A percentile compares a stretch with the other conserved stretches of the same genome.
phyloP scores from a whole-genome alignment of 108 stramenopile species.

The Parietichytrium sp. region DNA sequence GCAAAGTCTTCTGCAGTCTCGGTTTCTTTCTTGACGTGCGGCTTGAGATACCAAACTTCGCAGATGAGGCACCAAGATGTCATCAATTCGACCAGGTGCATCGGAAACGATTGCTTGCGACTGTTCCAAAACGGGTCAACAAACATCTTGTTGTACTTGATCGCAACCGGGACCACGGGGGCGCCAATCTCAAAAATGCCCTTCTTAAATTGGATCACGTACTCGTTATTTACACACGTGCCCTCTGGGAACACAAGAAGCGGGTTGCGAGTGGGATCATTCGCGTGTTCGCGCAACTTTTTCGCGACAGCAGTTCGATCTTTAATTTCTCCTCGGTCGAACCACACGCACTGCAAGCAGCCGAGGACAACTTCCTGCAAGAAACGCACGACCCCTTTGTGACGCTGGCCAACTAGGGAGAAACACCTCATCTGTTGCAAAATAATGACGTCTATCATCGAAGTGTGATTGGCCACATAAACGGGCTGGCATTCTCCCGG shows the following conservation, averaged over 20 bases:
- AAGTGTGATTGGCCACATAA: slow-evolving; percentile 44
- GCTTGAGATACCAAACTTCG: slow-evolving; percentile 39
- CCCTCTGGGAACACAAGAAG: slow-evolving; percentile 47
- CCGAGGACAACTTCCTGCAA: slow-evolving; percentile 29
- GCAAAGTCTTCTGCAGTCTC: slow-evolving; percentile 28
- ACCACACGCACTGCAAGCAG: slow-evolving; percentile 41
- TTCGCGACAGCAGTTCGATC: slow-evolving; percentile 21
- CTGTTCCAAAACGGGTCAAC: slow-evolving; percentile 46
- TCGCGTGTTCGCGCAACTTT: slow-evolving; percentile 31
- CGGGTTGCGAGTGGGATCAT: slow-evolving; percentile 20
- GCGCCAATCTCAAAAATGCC: slow-evolving; percentile 40
- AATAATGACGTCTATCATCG: slow-evolving; percentile 47
- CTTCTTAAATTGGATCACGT: slow-evolving; percentile 42
- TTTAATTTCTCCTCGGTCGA: slow-evolving; percentile 34
- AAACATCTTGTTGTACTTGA: slow-evolving; percentile 48
- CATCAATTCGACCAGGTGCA: slow-evolving; percentile 44
- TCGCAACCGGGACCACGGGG: slow-evolving; percentile 46
- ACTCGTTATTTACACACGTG: slow-evolving; percentile 48
- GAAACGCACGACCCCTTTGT: slow-evolving; percentile 39
- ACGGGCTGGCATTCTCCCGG: slow-evolving; percentile 40
- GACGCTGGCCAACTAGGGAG: slow-evolving; percentile 41
- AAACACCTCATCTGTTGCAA: slow-evolving; percentile 39
- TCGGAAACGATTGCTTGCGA: slow-evolving; percentile 4
- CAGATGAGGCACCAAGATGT: slow-evolving; percentile 45
- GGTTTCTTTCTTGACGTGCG: not conserved